Base-by-base conservation (phyloP, 2,329 filamentous ascomycete genomes). In the Dothistroma septosporum region DNA sequence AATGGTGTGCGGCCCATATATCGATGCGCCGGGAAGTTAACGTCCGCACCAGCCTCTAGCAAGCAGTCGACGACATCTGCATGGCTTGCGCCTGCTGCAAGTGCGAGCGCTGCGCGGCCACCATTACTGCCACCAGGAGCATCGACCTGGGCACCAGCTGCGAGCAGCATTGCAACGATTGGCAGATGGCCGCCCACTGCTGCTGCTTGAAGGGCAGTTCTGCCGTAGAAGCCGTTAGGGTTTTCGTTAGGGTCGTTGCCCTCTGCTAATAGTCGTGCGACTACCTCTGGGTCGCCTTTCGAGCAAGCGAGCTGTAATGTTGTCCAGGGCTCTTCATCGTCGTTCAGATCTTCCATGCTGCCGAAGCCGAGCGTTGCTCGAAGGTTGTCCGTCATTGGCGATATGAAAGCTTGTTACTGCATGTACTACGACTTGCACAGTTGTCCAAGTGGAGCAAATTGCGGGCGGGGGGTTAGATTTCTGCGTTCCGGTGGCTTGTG, bases 181-280 rank as follows among this genome's bases (percentile, higher is more conserved):
- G 37, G 32, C 11, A 64, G n/a, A 48, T 66, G 65, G 19, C 66
- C 66, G 41, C 47, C 12, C 3, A 60, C 32, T 6, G 62, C 49
- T 10, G 65, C 68, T 16, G 62, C 66, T 59, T 69, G 66, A 1
- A 68, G 62, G 24, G 66, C 65, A 1, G 68, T 69, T 53, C 62
- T 63, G 19, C 66, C 68, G 49, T 69, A 68, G 60, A 65, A 69
- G 47, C 68, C 68, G 7, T 21, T 52, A 0, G 68, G 64, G 7
- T 50, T 52, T 44, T 67, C 67, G 50, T 65, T 66, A 2, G 64
- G 58, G 44, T 64, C 58, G 32, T 37, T 24, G 12, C 60, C 60
- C 19, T 58, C 33, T 14, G 19, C 31, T n/a, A 68, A 53, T 16
- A 68, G 57, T 16, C 24, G 2, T 16, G 19, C 33, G 22, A 66